These are phyloP conservation scores for Penicillium mononematosum DNA, from an alignment of 495 filamentous ascomycete species.

Conservation along the genomic window DNA sequence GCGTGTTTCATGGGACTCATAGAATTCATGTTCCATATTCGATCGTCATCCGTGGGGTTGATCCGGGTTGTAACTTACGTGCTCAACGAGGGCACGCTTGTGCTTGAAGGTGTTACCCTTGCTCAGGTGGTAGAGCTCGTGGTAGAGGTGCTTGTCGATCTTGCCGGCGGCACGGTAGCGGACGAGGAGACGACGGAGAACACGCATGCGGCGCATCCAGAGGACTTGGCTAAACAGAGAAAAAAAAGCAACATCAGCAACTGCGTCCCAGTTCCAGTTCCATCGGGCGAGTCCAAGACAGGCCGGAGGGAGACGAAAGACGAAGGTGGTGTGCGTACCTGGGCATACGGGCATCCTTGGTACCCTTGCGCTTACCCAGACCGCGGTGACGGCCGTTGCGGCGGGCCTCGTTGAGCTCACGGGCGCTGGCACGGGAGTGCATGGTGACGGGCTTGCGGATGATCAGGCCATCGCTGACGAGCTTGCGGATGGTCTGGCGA, in stretches of 20 bases:
- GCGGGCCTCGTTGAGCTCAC: constrained; percentile 84
- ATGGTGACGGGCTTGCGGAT: constrained; percentile 99
- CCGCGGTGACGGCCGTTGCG: constrained; percentile 93
- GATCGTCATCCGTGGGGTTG: constrained; percentile 7
- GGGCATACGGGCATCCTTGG: constrained; percentile 98
- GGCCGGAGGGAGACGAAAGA: background rate
- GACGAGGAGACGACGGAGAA: constrained; percentile 96
- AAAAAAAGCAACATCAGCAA: constrained; percentile 19
- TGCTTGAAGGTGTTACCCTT: constrained; percentile 99
- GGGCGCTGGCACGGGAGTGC: constrained; percentile 95
- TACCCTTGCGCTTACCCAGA: constrained; percentile 99
- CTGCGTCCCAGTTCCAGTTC: constrained; percentile 10
- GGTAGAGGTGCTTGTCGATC: constrained; percentile 99
- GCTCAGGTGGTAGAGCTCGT: constrained; percentile 98
- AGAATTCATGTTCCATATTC: constrained; percentile 4
- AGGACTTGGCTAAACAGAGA: constrained; percentile 70
- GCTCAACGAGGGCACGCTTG: constrained; percentile 98
- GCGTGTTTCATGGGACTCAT: background rate
- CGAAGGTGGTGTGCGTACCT: constrained; percentile 58
- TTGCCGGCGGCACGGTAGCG: constrained; percentile 99
- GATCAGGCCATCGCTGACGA: constrained; percentile 99
- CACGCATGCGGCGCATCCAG: constrained; percentile 99
- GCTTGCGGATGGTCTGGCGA: constrained; percentile 99
- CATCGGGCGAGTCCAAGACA: background rate
- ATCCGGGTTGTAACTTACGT: constrained; percentile 67